A percentile compares a stretch with the other conserved stretches of the same genome.
Evolutionary conservation across 371 early-diverging fungal genomes (phyloP).

Genomic region (Rhizomucor pusillus): DNA sequence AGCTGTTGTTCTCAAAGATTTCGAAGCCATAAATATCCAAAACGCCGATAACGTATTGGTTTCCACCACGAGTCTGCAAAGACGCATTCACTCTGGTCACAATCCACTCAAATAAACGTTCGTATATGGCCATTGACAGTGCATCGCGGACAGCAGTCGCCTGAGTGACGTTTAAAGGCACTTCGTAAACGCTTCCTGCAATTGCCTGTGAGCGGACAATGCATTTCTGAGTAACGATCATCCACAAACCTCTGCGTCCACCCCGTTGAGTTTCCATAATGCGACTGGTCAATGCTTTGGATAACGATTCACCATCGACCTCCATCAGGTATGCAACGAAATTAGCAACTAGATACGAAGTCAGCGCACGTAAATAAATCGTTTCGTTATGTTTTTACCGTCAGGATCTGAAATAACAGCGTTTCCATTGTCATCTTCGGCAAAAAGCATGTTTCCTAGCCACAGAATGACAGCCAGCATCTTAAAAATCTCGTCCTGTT

Average conservation of each 20-base stretch:
- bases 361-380: background rate
- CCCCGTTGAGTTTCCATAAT: conserved; percentile 82
- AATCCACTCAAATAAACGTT: conserved; percentile 89
- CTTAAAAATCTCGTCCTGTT: conserved; percentile 78
- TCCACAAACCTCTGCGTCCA: conserved; percentile 61
- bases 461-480: conserved; percentile 82
- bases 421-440: conserved; percentile 64
- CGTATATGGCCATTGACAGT: conserved; percentile 81
- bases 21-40: conserved; percentile 97
- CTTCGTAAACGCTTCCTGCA: conserved; percentile 68
- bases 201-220: background rate
- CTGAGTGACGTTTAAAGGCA: conserved; percentile 78
- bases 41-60: conserved; percentile 86
- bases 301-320: conserved; percentile 58
- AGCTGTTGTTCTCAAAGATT: conserved; percentile 96
- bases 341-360: conserved; percentile 50
- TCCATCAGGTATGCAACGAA: conserved; percentile 81
- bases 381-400: conserved; percentile 31
- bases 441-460: conserved; percentile 80
- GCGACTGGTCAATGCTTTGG: conserved; percentile 67
- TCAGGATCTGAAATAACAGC: conserved; percentile 64
- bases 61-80: conserved; percentile 60
- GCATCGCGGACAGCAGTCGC: conserved; percentile 85
- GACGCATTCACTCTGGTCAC: conserved; percentile 82
- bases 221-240: background rate